Evolutionary conservation across 176 grass and related monocot genomes (phyloP), one percentile per base, ranked within the genome.

Genomic region (Carex pumila): DNA sequence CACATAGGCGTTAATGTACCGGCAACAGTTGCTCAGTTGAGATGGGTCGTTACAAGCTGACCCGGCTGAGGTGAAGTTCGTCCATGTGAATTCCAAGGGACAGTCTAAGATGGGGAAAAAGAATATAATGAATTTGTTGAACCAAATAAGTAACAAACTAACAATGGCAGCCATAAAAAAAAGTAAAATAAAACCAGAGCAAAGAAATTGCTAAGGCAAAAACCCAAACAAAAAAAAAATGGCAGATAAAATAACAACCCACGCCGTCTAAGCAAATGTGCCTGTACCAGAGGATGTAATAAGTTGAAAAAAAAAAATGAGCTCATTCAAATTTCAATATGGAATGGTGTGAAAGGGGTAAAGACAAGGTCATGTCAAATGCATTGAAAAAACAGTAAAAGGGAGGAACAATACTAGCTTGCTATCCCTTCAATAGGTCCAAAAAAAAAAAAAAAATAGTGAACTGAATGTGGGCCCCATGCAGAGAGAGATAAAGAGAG

Each of bases 1-100:
- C n/a, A 95, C 90, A n/a, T 89, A 92, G 0, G 96, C 96, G 62
- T 95, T 99, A 86, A 99, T 99, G 88, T 92, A 99, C 1, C 96
- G 91, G 84, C 96, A 99, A 80, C 96, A 99, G 2, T 79, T 63
- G 1, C 89, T 81, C 43, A 91, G 91, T 82, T 95, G 87, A n/a
- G 85, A 69, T 1, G 87, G 81, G 84, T 99, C 84, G 34, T 88
- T 86, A 86, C 96, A 99, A 17, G 88, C 83, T 0, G 85, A 79
- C 1, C 89, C 84, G 18, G 93, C 96, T 55, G 76, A 15, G 57
- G 89, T 95, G 82, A 99, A 94, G 88, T 99, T 99, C 22, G 93
- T 90, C 96, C 96, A 99, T 34, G 89, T 89, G 84, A 99, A 99
- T 39, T 95, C 88, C 81, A 99, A 67, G 6, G 96, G 96, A 88